A percentile compares a stretch with the other conserved stretches of the same genome.
phyloP scores from a whole-genome alignment of 2,329 filamentous ascomycete species.

The Aspergillus persii region DNA sequence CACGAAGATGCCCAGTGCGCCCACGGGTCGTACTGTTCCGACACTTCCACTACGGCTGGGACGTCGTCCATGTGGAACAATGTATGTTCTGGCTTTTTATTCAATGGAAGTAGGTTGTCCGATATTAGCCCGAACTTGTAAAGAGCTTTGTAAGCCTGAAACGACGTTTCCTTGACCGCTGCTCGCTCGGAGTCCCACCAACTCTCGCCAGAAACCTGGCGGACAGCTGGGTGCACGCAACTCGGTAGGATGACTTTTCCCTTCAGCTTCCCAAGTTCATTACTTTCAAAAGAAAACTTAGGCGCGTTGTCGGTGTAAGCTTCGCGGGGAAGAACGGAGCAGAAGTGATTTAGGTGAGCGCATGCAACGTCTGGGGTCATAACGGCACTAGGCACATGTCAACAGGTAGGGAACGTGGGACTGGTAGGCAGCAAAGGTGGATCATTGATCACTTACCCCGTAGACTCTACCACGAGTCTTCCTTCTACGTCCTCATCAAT shows the following conservation, averaged over 20 bases:
- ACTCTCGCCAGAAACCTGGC: constrained; percentile 50
- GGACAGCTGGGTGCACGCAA: constrained; percentile 63
- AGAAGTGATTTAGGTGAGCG: constrained; percentile 80
- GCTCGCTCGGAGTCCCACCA: constrained; percentile 70
- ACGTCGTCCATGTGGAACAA: constrained; percentile 4
- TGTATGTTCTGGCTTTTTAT: constrained; percentile 29
- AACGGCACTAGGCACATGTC: constrained; percentile 52
- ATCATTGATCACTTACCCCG: constrained; percentile 18
- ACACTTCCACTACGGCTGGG: constrained; percentile 22
- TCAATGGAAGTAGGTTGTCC: constrained; percentile 69
- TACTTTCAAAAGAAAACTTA: constrained; percentile 53
- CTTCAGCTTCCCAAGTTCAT: constrained; percentile 16
- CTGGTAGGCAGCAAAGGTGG: too few species aligned
- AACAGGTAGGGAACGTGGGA: background rate
- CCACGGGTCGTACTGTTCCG: constrained; percentile 32
- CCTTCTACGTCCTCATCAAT: constrained; percentile 38
- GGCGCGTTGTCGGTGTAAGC: constrained; percentile 63
- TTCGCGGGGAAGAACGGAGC: constrained; percentile 58
- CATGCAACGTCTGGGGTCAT: constrained; percentile 72
- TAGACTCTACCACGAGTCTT: constrained; percentile 41
- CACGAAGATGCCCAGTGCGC: constrained; percentile 27
- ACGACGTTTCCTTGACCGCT: constrained; percentile 78
- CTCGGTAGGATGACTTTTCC: constrained; percentile 70
- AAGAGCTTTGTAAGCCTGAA: constrained; percentile 71
- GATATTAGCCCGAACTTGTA: constrained; percentile 71